A percentile compares a stretch with the other conserved stretches of the same genome.
These are phyloP conservation scores for Aspergillus asperescens DNA, from an alignment of 495 filamentous ascomycete species.

Conservation along the genomic window DNA sequence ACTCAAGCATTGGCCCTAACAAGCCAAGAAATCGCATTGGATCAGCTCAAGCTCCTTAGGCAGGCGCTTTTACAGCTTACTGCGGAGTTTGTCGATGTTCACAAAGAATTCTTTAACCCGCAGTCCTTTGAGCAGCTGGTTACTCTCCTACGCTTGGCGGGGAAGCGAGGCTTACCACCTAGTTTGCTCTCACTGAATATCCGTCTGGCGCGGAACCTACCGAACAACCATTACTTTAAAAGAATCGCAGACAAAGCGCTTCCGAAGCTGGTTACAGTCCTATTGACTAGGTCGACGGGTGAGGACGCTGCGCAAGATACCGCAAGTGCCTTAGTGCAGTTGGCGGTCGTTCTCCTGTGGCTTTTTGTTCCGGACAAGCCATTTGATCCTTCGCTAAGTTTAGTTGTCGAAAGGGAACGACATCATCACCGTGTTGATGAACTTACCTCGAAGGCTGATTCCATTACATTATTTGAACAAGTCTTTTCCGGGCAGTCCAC, in stretches of 20 bases:
- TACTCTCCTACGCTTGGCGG: constrained; percentile 22
- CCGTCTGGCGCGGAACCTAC: constrained; percentile 21
- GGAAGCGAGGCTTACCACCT: constrained; percentile 19
- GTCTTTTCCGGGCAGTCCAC: constrained; percentile 61
- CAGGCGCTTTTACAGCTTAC: constrained; percentile 46
- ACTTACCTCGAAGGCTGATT: constrained; percentile 52
- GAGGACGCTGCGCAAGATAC: constrained; percentile 20
- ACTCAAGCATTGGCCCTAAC: constrained; percentile 48
- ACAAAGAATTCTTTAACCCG: constrained; percentile 34
- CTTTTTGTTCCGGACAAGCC: constrained; percentile 82
- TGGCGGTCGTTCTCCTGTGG: constrained; percentile 49
- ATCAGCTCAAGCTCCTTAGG: constrained; percentile 44
- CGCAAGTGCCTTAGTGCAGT: constrained; percentile 32
- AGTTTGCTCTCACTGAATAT: constrained; percentile 13
- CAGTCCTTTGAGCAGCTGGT: constrained; percentile 27
- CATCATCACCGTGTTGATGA: constrained; percentile 51
- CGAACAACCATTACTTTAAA: constrained; percentile 33
- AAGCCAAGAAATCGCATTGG: constrained; percentile 41
- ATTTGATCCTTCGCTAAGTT: constrained; percentile 77
- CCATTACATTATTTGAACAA: constrained; percentile 59
- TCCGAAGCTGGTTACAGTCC: constrained; percentile 28
- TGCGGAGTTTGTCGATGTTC: constrained; percentile 42
- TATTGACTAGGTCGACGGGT: constrained; percentile 15
- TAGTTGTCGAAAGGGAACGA: constrained; percentile 64
- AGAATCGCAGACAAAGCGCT: constrained; percentile 28